Evolutionary conservation across 129 eudicot species (phyloP), one percentile per base, ranked within the genome.

Genomic region (Kitagawia praeruptora): DNA sequence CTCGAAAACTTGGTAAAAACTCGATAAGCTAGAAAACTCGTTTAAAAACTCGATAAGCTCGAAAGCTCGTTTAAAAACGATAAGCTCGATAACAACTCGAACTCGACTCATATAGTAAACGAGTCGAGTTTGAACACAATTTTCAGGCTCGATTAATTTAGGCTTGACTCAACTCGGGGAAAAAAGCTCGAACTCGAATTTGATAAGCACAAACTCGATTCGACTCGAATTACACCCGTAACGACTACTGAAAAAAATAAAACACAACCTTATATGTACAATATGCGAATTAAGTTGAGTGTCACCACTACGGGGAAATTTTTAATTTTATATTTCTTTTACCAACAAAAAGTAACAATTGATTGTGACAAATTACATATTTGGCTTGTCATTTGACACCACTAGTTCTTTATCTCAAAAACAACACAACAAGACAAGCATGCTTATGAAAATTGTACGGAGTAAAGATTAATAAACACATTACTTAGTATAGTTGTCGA

Each of bases 401-500:
- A 46, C 49, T 46, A 67, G 9, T 67, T 31, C 69, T 31, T 67
- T 9, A 67, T 38, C 40, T 66, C 71, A 66, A 39, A 54, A 0
- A 77, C 38, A 21, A 10, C 21, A 2, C 27, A 34, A 53, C 15
- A 54, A 14, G 37, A 54, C 37, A 79, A 69, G 37, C 58, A 39
- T 45, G 39, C 67, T 47, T 58, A 78, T 72, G 41, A 37, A 64
- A 38, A 63, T 2, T 25, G 42, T 31, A 31, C 2, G 38, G 6
- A 18, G 34, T 40, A 72, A 4, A 73, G 79, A 78, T 34, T 23
- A 31, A 3, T 31, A 31, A 67, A 67, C 49, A 70, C 79, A 53
- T 85, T 90, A 97, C 96, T 86, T 88, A 64, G 83, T 78, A 44
- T 90, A n/a, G 46, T 92, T 93, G 42, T 89, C 85, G 83, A 95